phyloP scores from a whole-genome alignment of 257 asterid species.

The Fraxinus excelsior region DNA sequence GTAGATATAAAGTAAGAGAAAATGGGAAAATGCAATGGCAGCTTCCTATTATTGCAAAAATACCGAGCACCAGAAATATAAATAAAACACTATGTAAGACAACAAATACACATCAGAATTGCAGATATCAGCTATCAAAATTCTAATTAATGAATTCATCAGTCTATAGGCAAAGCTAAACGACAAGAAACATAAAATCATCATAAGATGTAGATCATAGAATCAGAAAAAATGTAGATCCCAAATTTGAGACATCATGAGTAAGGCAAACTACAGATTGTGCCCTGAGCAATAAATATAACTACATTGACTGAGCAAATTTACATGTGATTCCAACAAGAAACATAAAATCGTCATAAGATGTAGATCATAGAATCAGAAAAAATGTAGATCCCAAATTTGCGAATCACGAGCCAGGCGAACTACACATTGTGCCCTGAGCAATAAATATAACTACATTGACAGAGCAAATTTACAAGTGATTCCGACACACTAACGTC shows the following conservation, averaged over 20 bases:
- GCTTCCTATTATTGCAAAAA: neutral
- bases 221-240: neutral
- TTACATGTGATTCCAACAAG: neutral
- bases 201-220: neutral
- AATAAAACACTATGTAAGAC: neutral
- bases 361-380: neutral
- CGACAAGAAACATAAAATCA: neutral
- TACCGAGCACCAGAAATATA: neutral
- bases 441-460: neutral
- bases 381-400: neutral
- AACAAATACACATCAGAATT: neutral
- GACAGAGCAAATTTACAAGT: constrained; percentile 10
- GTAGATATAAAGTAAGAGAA: neutral
- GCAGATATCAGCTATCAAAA: neutral
- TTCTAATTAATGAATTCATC: neutral
- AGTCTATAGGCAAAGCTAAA: neutral
- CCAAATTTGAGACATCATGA: neutral
- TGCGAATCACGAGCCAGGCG: neutral
- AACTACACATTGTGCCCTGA: neutral
- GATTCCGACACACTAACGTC: constrained; percentile 1
- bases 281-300: constrained; percentile 4
- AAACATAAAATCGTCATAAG: neutral
- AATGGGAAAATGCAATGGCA: neutral
- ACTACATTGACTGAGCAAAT: constrained; percentile 6
- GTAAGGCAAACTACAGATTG: neutral